Conservation (phyloP, 2,329 filamentous ascomycete genomes). For the Emmonsiellopsis sp. region DNA sequence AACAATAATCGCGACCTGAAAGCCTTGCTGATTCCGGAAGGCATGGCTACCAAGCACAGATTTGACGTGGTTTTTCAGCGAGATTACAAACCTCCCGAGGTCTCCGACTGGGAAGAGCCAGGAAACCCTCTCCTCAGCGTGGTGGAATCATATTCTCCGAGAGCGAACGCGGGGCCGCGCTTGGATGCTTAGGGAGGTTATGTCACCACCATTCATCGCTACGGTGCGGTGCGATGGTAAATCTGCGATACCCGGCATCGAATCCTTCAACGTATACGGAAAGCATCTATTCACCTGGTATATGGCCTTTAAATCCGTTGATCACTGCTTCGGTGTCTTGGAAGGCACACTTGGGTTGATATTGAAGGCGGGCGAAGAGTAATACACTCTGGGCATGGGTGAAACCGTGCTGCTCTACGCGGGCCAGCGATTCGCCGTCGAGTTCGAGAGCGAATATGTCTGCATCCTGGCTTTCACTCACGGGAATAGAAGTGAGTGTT, state of each 20-base stretch:
- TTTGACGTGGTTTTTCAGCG: slow-evolving; percentile 48
- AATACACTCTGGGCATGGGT: slow-evolving; percentile 15
- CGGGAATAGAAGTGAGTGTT: slow-evolving; percentile 40
- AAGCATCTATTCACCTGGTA: slow-evolving; percentile 26
- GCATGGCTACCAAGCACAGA: slow-evolving; percentile 46
- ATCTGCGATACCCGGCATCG: slow-evolving; percentile 47
- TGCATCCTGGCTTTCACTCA: slow-evolving; percentile 41
- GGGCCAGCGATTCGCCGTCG: slow-evolving; percentile 36
- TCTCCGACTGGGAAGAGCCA: slow-evolving; percentile 31
- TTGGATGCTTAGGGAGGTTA: slow-evolving; percentile 39
- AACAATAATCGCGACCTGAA: slow-evolving; percentile 44
- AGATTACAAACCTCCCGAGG: slow-evolving; percentile 38
- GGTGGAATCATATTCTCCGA: slow-evolving; percentile 41
- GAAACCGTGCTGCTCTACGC: slow-evolving; percentile 42
- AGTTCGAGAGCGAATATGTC: slow-evolving; percentile 39
- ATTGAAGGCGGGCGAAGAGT: slow-evolving; percentile 20
- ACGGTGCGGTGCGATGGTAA: slow-evolving; percentile 38
- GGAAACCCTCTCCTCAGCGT: slow-evolving; percentile 32
- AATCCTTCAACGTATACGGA: slow-evolving; percentile 33
- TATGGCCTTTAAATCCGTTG: slow-evolving; percentile 38
- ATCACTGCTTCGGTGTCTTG: slow-evolving; percentile 44
- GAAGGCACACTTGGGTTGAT: slow-evolving; percentile 39
- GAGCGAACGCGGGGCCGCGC: slow-evolving; percentile 40
- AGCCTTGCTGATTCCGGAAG: slow-evolving; percentile 43
- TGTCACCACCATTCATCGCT: slow-evolving; percentile 41